Conservation (phyloP, 352 stramenopile genomes). For the Phytophthora citrophthora region DNA sequence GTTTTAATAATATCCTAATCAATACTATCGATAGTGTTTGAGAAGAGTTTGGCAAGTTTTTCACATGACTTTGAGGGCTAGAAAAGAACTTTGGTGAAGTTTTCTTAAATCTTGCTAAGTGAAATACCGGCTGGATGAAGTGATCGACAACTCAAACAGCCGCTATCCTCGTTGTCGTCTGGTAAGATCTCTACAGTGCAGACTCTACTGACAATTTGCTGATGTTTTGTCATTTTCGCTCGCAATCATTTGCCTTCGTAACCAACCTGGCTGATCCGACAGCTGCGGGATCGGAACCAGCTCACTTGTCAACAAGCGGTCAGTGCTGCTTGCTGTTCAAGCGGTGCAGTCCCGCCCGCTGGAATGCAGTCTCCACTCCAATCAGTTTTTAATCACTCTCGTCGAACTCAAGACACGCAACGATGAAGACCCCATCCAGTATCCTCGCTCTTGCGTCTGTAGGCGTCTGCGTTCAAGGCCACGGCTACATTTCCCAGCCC, state of each 20-base stretch:
- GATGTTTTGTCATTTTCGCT: not conserved
- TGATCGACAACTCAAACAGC: not conserved
- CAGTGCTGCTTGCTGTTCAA: constrained; percentile 3
- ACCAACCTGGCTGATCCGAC: constrained; percentile 1
- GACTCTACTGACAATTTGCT: not conserved
- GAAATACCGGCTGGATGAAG: no score
- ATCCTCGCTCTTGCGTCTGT: constrained; percentile 18
- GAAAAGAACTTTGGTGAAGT: not conserved
- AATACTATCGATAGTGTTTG: no score
- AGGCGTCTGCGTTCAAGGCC: constrained; percentile 11
- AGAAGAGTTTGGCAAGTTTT: no score
- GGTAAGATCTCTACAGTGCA: not conserved
- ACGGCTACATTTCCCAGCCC: constrained; percentile 37
- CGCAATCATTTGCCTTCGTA: not conserved
- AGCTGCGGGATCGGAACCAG: constrained; percentile 21
- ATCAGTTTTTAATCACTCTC: constrained; percentile 11
- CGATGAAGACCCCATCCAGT: constrained; percentile 12
- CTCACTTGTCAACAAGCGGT: constrained; percentile 2
- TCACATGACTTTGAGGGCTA: no score
- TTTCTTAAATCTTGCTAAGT: no score
- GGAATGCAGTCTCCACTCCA: not conserved
- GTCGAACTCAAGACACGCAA: not conserved
- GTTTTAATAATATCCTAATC: no score
- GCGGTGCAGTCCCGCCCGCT: not conserved
- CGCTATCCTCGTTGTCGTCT: constrained; percentile 2